Evolutionary conservation across 2,329 filamentous ascomycete species (phyloP).

Genomic region (Penicillium sp.): DNA sequence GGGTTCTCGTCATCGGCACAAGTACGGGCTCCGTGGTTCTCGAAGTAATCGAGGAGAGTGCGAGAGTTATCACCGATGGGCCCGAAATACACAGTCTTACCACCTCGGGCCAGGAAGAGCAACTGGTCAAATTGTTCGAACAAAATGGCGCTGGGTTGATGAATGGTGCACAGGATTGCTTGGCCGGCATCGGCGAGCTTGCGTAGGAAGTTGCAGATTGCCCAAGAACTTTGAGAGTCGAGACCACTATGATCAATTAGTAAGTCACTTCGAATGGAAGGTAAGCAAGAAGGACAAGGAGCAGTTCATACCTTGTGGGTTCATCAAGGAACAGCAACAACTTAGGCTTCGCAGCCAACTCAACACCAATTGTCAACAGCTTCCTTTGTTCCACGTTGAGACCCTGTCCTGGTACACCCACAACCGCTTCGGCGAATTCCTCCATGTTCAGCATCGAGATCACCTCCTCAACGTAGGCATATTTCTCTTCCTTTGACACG

Average conservation of each 20-base stretch:
- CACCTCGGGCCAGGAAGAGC: slow-evolving; percentile 64
- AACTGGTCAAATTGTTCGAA: slow-evolving; percentile 77
- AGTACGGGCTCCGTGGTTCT: slow-evolving; percentile 58
- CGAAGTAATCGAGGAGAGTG: slow-evolving; percentile 64
- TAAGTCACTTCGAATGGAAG: neutral
- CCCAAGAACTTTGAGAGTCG: slow-evolving; percentile 87
- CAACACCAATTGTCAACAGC: slow-evolving; percentile 86
- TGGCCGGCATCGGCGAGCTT: slow-evolving; percentile 85
- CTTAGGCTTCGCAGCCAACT: slow-evolving; percentile 85
- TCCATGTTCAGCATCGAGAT: slow-evolving; percentile 87
- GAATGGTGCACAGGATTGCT: slow-evolving; percentile 89
- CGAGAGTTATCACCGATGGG: slow-evolving; percentile 61
- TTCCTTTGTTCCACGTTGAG: slow-evolving; percentile 64
- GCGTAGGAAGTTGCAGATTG: slow-evolving; percentile 79
- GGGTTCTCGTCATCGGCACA: slow-evolving; percentile 67
- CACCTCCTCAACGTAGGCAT: slow-evolving; percentile 82
- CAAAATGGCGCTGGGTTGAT: slow-evolving; percentile 86
- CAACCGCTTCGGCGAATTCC: slow-evolving; percentile 82
- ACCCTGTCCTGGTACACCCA: slow-evolving; percentile 82
- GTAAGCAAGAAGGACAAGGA: no score
- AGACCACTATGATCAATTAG: slow-evolving; percentile 60
- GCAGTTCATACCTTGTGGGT: slow-evolving; percentile 62
- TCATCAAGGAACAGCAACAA: slow-evolving; percentile 88
- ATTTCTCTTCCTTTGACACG: slow-evolving; percentile 72
- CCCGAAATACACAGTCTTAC: slow-evolving; percentile 68